These are phyloP conservation scores for Xylariales sp. DNA, from an alignment of 2,329 filamentous ascomycete species.

Conservation along the genomic window DNA sequence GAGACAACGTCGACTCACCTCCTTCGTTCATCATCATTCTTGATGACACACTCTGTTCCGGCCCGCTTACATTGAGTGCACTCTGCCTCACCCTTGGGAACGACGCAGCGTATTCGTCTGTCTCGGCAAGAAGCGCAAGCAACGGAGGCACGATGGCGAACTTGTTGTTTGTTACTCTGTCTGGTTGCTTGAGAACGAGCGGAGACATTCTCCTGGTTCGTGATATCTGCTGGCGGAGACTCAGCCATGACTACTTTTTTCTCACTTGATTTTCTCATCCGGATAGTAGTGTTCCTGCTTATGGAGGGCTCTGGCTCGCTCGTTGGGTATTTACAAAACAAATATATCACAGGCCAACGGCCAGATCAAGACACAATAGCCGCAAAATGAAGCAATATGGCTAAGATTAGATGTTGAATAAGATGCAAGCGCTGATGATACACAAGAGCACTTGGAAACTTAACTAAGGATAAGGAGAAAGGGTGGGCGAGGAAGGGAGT, in stretches of 20 bases:
- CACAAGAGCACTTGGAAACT: too few relatives aligned
- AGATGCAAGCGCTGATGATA: too few relatives aligned
- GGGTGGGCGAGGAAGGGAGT: too few relatives aligned
- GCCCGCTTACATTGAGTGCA: conserved; percentile 50
- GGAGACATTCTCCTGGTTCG: conserved; percentile 29
- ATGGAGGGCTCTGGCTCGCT: too few relatives aligned
- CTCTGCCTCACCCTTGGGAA: conserved; percentile 43
- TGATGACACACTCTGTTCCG: conserved; percentile 49
- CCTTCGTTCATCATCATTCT: conserved; percentile 52
- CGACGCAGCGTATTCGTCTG: conserved; percentile 44
- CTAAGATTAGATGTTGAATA: too few relatives aligned
- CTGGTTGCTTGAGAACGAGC: conserved; percentile 20
- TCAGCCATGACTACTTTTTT: conserved; percentile 10
- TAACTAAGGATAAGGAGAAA: too few relatives aligned
- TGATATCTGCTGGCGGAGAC: conserved; percentile 17
- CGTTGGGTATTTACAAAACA: too few relatives aligned
- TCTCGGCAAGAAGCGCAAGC: conserved; percentile 51
- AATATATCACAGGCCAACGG: too few relatives aligned
- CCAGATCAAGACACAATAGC: too few relatives aligned
- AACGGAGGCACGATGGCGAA: conserved; percentile 46
- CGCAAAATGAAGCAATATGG: too few relatives aligned
- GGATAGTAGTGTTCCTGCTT: neutral
- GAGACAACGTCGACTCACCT: conserved; percentile 29
- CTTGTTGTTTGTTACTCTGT: conserved; percentile 28
- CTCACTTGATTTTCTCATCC: conserved; percentile 9